Base-by-base conservation (phyloP, 1,139 yeast species). In the Yamadazyma kanchanaburiensis region DNA sequence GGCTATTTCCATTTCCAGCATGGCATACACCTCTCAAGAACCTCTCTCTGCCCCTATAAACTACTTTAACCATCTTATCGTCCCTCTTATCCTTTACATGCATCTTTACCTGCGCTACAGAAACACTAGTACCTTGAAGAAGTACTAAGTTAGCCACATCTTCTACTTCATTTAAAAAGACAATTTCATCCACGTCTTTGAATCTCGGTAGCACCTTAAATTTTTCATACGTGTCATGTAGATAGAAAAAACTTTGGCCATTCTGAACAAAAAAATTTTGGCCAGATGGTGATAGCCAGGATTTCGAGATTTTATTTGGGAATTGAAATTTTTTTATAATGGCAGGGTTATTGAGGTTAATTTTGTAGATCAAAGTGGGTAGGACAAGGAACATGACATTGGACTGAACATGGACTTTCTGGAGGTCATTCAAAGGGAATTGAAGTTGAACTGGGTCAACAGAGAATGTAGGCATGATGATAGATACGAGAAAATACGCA, bases 371-470 rank as follows among this genome's bases (percentile, higher is more conserved):
- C 8, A 38, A 24, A 2, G 31, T 35, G 5, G 46, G 44, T 10
- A 58, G 35, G 3, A 62, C 27, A n/a, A 68, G 42, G 34, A 43
- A 59, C 72, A 68, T 65, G 16, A 51, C 43, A 35, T 65, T 61
- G 34, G 49, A 56, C 28, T 50, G 49, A 3, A 63, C 67, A 12
- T 45, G 36, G 9, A 63, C 42, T n/a, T 42, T 37, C 10, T 39
- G 44, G 23, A 68, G 49, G 3, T 49, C 39, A n/a, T 46, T 39
- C 18, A 66, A 54, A 16, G 50, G 55, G 42, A 67, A 67, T 37
- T 66, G 73, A 14, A 67, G 54, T 42, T 60, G 72, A 4, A 67
- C 73, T 19, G 56, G 55, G 31, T 67, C 73, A n/a, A 68, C 43
- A 8, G 52, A 54, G 39, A 64, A 62, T 8, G 40, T 34, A 2